phyloP scores from a whole-genome alignment of 2,329 filamentous ascomycete genomes.

The Cladosporium velox region DNA sequence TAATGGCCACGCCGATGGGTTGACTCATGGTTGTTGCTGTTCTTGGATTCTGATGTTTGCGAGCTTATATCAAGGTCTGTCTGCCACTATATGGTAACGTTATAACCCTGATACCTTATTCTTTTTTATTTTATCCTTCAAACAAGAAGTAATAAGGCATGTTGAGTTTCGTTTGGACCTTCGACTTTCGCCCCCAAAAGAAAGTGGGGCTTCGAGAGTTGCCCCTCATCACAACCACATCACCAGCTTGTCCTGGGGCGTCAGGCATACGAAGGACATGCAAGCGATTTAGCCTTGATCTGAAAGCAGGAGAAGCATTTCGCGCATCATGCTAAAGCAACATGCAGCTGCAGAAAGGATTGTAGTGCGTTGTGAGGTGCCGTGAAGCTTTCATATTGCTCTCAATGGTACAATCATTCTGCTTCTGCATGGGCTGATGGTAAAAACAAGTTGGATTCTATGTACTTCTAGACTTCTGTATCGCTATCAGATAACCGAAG shows the following conservation, averaged over 20 bases:
- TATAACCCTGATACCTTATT: too few species aligned
- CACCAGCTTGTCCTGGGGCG: not conserved
- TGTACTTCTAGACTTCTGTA: too few species aligned
- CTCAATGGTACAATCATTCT: too few species aligned
- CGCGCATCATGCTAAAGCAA: not conserved
- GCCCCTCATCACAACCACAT: slow-evolving; percentile 7
- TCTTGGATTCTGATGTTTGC: not conserved
- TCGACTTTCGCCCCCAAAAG: not conserved
- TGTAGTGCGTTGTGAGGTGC: not conserved
- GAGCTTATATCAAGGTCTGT: not conserved
- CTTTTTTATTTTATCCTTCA: too few species aligned
- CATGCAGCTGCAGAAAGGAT: not conserved
- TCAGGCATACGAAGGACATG: not conserved
- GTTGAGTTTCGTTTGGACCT: slow-evolving; percentile 15
- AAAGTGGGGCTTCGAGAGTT: not conserved
- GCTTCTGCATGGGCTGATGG: too few species aligned
- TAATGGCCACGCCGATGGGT: slow-evolving; percentile 59
- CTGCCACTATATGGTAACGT: not conserved
- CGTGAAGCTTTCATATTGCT: not conserved
- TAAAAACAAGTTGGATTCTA: too few species aligned
- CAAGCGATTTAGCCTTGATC: not conserved
- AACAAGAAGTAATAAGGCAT: too few species aligned
- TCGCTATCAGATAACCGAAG: too few species aligned
- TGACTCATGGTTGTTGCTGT: slow-evolving; percentile 25
- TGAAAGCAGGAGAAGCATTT: not conserved